A percentile compares a stretch with the other conserved stretches of the same genome.
Evolutionary conservation across 441 rosid genomes (phyloP).

Genomic region (Isatis lusitanica): DNA sequence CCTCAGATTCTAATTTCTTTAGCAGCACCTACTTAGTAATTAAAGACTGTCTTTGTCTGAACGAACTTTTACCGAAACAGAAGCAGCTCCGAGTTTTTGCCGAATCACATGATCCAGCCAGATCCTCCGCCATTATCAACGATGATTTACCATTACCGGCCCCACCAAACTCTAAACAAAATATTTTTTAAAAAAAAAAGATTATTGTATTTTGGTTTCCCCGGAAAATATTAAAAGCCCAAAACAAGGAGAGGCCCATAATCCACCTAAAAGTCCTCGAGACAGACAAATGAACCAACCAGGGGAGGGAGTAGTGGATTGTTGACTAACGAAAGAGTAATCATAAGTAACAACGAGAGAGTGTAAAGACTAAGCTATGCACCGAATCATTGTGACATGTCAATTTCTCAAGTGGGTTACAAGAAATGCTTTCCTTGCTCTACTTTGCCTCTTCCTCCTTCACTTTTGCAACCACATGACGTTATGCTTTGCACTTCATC

Average conservation of each 20-base stretch:
- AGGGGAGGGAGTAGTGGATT: not conserved
- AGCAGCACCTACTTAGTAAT: not conserved
- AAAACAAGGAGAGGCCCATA: not conserved
- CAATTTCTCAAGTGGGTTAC: slow-evolving; percentile 24
- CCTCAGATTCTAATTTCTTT: not conserved
- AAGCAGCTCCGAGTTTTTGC: not conserved
- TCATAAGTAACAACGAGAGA: no score
- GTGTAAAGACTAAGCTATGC: no score
- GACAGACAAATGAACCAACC: no score
- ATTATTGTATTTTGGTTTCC: no score
- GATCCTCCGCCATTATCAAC: not conserved
- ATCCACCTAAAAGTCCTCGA: no score
- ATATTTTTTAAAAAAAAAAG: not conserved
- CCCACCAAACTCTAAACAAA: not conserved
- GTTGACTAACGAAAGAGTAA: not conserved
- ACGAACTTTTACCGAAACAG: not conserved
- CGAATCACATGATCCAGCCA: not conserved
- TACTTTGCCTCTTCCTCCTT: slow-evolving; percentile 5
- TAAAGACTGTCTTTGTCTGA: not conserved
- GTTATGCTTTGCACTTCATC: slow-evolving; percentile 4
- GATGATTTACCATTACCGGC: no score
- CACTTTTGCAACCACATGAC: slow-evolving; percentile 26
- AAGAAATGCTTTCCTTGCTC: slow-evolving; percentile 21
- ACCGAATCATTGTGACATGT: not conserved
- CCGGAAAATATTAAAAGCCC: not conserved